Conservation (phyloP, 257 asterid species). For the Forsythia suspensa region DNA sequence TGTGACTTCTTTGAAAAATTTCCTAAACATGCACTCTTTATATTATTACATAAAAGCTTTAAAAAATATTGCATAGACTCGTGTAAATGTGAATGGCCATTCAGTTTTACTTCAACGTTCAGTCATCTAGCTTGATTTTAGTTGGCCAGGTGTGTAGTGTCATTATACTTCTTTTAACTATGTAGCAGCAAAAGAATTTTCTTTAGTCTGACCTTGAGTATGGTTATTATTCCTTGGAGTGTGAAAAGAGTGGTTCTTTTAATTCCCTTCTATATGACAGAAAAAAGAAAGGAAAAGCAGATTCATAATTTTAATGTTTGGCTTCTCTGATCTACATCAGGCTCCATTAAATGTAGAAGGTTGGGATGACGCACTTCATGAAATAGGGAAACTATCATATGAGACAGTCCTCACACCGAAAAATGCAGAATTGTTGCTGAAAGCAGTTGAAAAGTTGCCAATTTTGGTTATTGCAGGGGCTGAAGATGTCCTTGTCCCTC, state of each 20-base stretch:
- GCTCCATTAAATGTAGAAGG: slow-evolving; percentile 87
- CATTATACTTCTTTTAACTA: too few relatives aligned
- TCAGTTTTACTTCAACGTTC: too few relatives aligned
- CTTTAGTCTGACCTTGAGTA: background rate
- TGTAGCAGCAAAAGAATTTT: too few relatives aligned
- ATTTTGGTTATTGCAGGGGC: slow-evolving; percentile 80
- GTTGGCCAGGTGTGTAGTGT: too few relatives aligned
- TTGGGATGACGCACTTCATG: slow-evolving; percentile 95
- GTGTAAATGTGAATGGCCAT: background rate
- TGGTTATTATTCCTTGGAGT: background rate
- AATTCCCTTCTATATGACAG: too few relatives aligned
- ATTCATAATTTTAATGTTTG: slow-evolving; percentile 8
- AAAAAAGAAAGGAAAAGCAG: too few relatives aligned
- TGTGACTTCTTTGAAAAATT: background rate
- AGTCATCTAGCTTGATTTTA: too few relatives aligned
- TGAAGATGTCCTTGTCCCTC: slow-evolving; percentile 84
- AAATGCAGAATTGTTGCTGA: slow-evolving; percentile 60
- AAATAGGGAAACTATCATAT: slow-evolving; percentile 76
- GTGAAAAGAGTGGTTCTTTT: too few relatives aligned
- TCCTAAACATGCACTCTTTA: background rate
- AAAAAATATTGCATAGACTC: background rate
- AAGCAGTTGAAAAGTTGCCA: slow-evolving; percentile 70
- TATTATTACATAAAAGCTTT: background rate
- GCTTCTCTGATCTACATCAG: slow-evolving; percentile 36
- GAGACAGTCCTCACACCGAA: slow-evolving; percentile 72